phyloP scores from a whole-genome alignment of 192 early-diverging fungal species.

The Coemansia sp. region DNA sequence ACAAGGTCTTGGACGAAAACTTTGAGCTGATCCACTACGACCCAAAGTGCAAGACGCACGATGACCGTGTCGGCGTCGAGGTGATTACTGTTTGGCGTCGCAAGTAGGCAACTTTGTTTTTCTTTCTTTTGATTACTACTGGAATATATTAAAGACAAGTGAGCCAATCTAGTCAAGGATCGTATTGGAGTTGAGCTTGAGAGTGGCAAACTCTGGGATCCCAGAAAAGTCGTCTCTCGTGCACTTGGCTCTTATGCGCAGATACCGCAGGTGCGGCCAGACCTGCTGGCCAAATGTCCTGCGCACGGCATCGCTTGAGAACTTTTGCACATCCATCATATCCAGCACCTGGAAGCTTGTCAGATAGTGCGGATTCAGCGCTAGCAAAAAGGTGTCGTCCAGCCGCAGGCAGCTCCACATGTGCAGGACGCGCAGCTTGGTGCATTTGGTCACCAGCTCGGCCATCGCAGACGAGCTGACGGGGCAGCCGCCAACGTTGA shows the following conservation, averaged over 20 bases:
- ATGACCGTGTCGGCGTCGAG: conserved; percentile 57
- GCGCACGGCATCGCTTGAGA: conserved; percentile 35
- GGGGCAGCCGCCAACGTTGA: conserved; percentile 50
- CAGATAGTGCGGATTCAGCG: conserved; percentile 34
- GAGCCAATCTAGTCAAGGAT: background rate
- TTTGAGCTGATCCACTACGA: conserved; percentile 65
- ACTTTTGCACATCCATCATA: conserved; percentile 54
- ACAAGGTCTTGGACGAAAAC: conserved; percentile 49
- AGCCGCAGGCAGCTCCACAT: conserved; percentile 51
- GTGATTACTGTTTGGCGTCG: conserved; percentile 65
- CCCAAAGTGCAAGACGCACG: conserved; percentile 58
- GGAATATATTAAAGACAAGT: background rate
- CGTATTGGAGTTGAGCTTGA: conserved; percentile 40
- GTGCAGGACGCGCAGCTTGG: conserved; percentile 33
- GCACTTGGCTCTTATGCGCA: conserved; percentile 48
- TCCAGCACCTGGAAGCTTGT: conserved; percentile 46
- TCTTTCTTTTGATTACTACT: background rate
- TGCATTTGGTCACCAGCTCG: conserved; percentile 43
- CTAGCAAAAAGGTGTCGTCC: conserved; percentile 46
- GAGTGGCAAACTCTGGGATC: conserved; percentile 33
- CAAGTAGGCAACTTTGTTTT: background rate
- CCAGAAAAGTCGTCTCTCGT: conserved; percentile 39
- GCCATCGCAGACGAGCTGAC: conserved; percentile 51
- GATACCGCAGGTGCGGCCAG: conserved; percentile 49
- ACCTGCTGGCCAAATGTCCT: conserved; percentile 38